phyloP scores from a whole-genome alignment of 2,329 filamentous ascomycete genomes.

The Rutstroemia sp. region DNA sequence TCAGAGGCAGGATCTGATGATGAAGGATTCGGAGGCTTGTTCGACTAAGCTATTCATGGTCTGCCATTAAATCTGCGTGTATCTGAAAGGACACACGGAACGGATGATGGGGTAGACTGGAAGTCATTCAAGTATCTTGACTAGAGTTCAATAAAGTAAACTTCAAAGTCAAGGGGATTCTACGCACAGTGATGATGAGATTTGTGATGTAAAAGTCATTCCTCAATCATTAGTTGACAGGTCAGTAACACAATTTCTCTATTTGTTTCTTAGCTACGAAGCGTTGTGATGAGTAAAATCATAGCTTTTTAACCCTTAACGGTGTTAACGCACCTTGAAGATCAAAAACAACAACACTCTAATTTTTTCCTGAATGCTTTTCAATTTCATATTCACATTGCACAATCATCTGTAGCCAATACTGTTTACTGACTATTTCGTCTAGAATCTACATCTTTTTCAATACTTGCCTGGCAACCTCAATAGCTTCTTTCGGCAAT shows the following conservation, averaged over 20 bases:
- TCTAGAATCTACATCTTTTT: conserved; percentile 34
- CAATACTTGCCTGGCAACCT: conserved; percentile 44
- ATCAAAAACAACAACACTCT: conserved; percentile 34
- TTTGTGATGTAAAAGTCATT: conserved; percentile 8
- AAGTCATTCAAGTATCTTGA: conserved; percentile 19
- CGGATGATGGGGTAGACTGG: conserved; percentile 21
- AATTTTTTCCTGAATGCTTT: conserved; percentile 34
- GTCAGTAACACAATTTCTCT: conserved; percentile 20
- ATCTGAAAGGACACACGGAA: conserved; percentile 12
- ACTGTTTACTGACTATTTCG: conserved; percentile 45
- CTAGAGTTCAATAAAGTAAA: conserved; percentile 20
- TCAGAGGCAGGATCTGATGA: conserved; percentile 60
- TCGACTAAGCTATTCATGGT: conserved; percentile 44
- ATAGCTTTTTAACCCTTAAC: conserved; percentile 36
- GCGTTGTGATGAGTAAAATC: conserved; percentile 30
- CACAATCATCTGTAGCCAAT: conserved; percentile 28
- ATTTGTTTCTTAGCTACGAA: conserved; percentile 5
- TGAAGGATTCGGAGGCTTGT: conserved; percentile 69
- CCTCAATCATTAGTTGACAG: conserved; percentile 8
- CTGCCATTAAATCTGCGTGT: conserved; percentile 18
- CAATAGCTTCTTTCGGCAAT: conserved; percentile 64
- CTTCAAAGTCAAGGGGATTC: conserved; percentile 12
- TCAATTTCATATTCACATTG: conserved; percentile 34
- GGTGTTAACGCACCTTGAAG: conserved; percentile 30
- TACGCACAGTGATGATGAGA: conserved; percentile 7